Evolutionary conservation across 331 rosid species (phyloP), one percentile per base, ranked within the genome.

Genomic region (Rosa hybrid): DNA sequence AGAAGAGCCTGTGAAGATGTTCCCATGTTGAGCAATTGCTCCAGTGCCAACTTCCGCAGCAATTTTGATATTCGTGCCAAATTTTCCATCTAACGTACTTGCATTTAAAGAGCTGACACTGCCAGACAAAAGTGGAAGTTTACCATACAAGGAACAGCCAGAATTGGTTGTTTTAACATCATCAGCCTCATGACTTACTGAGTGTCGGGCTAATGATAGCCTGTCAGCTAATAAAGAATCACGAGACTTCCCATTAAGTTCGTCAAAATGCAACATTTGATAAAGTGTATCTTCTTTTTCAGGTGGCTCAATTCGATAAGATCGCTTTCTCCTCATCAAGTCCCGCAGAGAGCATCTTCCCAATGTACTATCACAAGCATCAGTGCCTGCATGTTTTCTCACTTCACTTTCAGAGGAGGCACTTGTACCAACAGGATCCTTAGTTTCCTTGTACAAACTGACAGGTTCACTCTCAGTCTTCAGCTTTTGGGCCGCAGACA

Each of bases 271-370:
- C 71, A 62, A n/a, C 64, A 68, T 65, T 53, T 76, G 63, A 51
- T 77, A 81, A 84, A 83, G 38, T 48, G 68, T 53, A 42, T 78
- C 83, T 75, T 86, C 80, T 60, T 80, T 86, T 63, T 86, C 92
- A 75, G 30, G 75, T 82, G 86, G 86, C 71, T 88, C 92, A 54
- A 68, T 79, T 64, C 82, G 92, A 76, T 76, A 54, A 46, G 83
- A 86, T 71, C 98, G 88, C 83, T 92, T 94, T 84, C 90, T 88
- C 88, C 98, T 91, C 98, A 94, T 94, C 90, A 94, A 83, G 82
- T 92, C 98, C 78, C 95, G 82, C 83, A 94, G 63, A 25, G 98
- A 92, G 87, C 88, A 78, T 83, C 68, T 85, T 80, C 60, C 87
- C 81, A 82, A 78, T 56, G 76, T 20, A 25, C 83, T 76, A 42